Percentiles rank a stretch among this genome's conserved stretches.
Evolutionary conservation across 75 land plant genomes (phyloP).

Genomic region (Cupressus sempervirens): DNA sequence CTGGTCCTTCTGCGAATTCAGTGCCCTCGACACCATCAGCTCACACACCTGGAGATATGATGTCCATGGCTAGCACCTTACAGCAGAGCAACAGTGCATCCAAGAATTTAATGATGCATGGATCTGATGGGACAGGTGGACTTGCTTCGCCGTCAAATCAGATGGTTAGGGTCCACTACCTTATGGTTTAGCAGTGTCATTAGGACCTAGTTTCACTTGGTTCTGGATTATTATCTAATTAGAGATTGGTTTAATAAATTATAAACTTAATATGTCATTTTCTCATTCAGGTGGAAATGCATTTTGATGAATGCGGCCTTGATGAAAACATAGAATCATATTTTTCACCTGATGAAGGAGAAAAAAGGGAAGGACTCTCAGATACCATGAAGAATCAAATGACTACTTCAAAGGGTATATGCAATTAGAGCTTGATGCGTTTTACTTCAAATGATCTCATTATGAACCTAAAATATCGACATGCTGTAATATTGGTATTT

Average conservation of each 20-base stretch:
- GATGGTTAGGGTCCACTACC: conserved; percentile 31
- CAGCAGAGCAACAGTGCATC: conserved; percentile 41
- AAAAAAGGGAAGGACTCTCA: conserved; percentile 42
- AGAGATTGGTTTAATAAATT: conserved; percentile 2
- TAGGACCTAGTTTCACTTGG: background rate
- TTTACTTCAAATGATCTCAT: background rate
- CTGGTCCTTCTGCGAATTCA: conserved; percentile 58
- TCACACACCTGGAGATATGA: conserved; percentile 68
- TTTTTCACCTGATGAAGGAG: conserved; percentile 68
- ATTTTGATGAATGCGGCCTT: conserved; percentile 60
- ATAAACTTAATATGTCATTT: background rate
- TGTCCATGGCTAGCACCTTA: conserved; percentile 26
- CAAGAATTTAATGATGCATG: conserved; percentile 55
- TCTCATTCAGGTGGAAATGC: conserved; percentile 55
- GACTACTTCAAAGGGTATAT: conserved; percentile 47
- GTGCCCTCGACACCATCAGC: conserved; percentile 66
- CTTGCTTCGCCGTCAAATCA: conserved; percentile 67
- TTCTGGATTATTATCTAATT: background rate
- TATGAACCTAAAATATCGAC: background rate
- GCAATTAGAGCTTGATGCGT: background rate
- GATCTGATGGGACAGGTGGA: conserved; percentile 55
- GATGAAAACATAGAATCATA: conserved; percentile 82
- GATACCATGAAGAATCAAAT: conserved; percentile 44
- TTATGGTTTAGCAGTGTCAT: background rate
- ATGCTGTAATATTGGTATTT: background rate